phyloP scores from a whole-genome alignment of 148 eudicot genomes.

The Vaccinium myrtillus region DNA sequence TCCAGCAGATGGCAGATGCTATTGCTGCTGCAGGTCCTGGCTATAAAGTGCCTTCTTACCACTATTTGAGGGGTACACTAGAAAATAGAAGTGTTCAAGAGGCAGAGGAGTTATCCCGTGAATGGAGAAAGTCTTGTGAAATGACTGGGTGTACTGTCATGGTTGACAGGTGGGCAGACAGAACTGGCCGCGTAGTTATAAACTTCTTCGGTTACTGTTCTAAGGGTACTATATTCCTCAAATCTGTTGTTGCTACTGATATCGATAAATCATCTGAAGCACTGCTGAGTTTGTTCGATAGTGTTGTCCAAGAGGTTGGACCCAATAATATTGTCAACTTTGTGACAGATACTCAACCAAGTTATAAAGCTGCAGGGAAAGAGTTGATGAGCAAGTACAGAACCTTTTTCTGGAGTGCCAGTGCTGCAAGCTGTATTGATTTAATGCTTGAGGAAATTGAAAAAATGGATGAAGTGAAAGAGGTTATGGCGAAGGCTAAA shows the following conservation, averaged over 20 bases:
- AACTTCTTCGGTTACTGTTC: slow-evolving; percentile 28
- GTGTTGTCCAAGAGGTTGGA: slow-evolving; percentile 25
- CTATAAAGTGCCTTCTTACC: slow-evolving; percentile 17
- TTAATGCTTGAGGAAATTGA: slow-evolving; percentile 24
- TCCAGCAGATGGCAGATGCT: slow-evolving; percentile 18
- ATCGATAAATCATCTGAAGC: background rate
- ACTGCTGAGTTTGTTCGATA: slow-evolving; percentile 11
- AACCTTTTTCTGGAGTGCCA: slow-evolving; percentile 30
- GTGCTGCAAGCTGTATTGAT: slow-evolving; percentile 28
- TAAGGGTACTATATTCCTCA: slow-evolving; percentile 22
- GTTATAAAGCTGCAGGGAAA: slow-evolving; percentile 19
- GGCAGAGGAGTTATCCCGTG: background rate
- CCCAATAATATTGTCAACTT: slow-evolving; percentile 22
- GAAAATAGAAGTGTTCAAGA: slow-evolving; percentile 12
- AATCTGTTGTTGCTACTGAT: slow-evolving; percentile 21
- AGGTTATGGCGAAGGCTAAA: slow-evolving; percentile 24
- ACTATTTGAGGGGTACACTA: slow-evolving; percentile 11
- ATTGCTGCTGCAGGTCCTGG: slow-evolving; percentile 23
- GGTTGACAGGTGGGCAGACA: slow-evolving; percentile 29
- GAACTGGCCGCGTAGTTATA: slow-evolving; percentile 2
- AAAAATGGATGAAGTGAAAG: slow-evolving; percentile 19
- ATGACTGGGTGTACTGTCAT: slow-evolving; percentile 29
- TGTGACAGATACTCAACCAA: slow-evolving; percentile 19
- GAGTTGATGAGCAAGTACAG: slow-evolving; percentile 16
- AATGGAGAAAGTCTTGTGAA: slow-evolving; percentile 19